phyloP scores from a whole-genome alignment of 768 basidiomycete genomes.

The Podaxis sp. region DNA sequence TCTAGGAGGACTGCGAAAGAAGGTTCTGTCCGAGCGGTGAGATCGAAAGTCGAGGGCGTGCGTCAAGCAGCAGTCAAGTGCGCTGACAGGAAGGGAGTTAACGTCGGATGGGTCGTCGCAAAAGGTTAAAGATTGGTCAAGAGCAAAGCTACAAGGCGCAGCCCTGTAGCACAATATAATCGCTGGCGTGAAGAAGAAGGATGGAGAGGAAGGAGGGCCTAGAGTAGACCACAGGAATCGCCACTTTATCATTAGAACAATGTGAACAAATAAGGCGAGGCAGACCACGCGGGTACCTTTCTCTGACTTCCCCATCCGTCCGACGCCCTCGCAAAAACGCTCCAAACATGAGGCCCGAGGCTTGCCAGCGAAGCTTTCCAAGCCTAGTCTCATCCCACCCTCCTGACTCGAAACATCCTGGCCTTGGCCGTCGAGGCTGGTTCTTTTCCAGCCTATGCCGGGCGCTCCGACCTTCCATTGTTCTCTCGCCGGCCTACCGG shows the following conservation, averaged over 20 bases:
- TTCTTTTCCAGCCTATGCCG: not conserved
- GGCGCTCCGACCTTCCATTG: not conserved
- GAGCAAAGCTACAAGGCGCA: slow-evolving; percentile 6
- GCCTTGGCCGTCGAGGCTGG: not conserved
- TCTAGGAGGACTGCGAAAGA: not conserved
- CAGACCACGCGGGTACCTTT: slow-evolving; percentile 5
- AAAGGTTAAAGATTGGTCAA: not conserved
- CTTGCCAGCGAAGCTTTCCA: not conserved
- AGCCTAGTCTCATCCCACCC: not conserved
- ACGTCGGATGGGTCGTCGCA: not conserved
- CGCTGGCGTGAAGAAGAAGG: not conserved
- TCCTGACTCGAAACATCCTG: not conserved
- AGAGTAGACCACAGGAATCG: not conserved
- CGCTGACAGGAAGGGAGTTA: not conserved
- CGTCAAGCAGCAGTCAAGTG: slow-evolving; percentile 2
- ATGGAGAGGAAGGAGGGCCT: not conserved
- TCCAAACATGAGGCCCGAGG: slow-evolving; percentile 6
- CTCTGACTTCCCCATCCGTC: not conserved
- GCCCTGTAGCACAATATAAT: slow-evolving; percentile 3
- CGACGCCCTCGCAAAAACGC: not conserved
- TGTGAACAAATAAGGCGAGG: slow-evolving; percentile 14
- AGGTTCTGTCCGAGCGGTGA: not conserved
- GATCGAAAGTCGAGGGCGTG: not conserved
- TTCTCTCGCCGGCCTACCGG: not conserved
- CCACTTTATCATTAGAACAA: slow-evolving; percentile 8